Evolutionary conservation across 768 basidiomycete species (phyloP), one percentile per base, ranked within the genome.

Genomic region (Fibroporia radiculosa): DNA sequence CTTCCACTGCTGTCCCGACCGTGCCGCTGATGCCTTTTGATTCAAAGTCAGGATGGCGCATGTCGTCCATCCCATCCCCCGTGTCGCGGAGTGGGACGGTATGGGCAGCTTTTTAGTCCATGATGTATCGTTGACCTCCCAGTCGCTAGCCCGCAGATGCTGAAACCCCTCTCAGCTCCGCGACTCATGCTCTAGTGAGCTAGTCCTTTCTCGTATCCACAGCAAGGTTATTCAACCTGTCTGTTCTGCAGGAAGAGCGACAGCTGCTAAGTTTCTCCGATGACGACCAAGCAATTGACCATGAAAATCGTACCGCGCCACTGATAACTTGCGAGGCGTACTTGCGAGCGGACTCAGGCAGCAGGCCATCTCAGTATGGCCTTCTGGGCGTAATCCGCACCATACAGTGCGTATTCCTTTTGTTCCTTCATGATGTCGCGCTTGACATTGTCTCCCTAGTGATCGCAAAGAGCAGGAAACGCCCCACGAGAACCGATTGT

Each of bases 341-440:
- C 45, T 18, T 55, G 16, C 27, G 31, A 8, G 51, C 51, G 0
- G 52, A 33, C 56, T 23, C 25, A 20, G 13, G 58, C 64, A 2
- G 59, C n/a, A 8, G 57, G n/a, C 44, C 61, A 7, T 62, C 68
- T 0, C 84, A 84, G 49, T 82, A 85, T 47, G 83, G 82, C 0
- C 72, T 85, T 1, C 50, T 84, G 0, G 83, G 84, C 0, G 29
- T 43, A 20, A 14, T 50, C 3, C 36, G 44, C 6, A 25, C 52
- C 8, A 34, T 54, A 6, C 28, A 35, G 52, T 48, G 22, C 35
- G 47, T 32, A 33, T 27, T 7, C 4, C 23, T 4, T 19, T 24
- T 24, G 4, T 18, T 36, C 11, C 11, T 18, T 19, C 35, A 11
- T 23, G 23, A 18, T 19, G 29, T 8, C 7, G 19, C 3, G n/a